Conservation (phyloP, 2,329 filamentous ascomycete genomes). For the Paraconiothyrium brasiliense region DNA sequence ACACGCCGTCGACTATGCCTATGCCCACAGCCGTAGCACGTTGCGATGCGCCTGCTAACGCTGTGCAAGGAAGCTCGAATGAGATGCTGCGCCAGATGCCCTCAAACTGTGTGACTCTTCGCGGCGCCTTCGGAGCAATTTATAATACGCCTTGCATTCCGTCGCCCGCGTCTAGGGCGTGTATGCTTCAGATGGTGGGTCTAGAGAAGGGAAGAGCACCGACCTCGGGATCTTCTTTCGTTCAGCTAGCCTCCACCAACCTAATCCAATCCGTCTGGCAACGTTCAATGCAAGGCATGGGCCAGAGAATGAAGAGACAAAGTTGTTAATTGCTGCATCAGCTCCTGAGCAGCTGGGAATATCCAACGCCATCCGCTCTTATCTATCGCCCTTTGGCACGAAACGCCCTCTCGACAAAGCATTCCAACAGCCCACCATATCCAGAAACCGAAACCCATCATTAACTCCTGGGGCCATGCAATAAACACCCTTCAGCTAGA, state of each 20-base stretch:
- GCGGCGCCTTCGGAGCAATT: neutral
- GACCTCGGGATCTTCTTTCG: neutral
- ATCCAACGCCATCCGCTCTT: neutral
- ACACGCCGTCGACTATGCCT: too few relatives aligned
- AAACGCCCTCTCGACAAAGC: neutral
- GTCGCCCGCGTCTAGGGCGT: slow-evolving; percentile 7
- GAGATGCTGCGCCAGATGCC: neutral
- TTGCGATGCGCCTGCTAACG: neutral
- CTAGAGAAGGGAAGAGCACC: neutral
- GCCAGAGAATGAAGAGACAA: neutral
- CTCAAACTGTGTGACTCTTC: neutral
- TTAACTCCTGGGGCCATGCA: slow-evolving; percentile 6
- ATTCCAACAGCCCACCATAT: neutral
- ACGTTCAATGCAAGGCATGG: neutral
- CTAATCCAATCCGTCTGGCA: neutral
- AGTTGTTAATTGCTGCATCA: neutral
- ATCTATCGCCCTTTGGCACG: neutral
- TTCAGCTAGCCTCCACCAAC: neutral
- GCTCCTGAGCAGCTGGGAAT: neutral
- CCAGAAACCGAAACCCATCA: neutral
- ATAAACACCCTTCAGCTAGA: slow-evolving; percentile 1
- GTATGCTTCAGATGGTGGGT: slow-evolving; percentile 5
- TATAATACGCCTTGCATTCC: neutral
- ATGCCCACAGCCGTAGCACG: neutral
- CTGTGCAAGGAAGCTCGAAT: neutral